phyloP scores from a whole-genome alignment of 1,139 yeast genomes.

The Suhomyces maxii region DNA sequence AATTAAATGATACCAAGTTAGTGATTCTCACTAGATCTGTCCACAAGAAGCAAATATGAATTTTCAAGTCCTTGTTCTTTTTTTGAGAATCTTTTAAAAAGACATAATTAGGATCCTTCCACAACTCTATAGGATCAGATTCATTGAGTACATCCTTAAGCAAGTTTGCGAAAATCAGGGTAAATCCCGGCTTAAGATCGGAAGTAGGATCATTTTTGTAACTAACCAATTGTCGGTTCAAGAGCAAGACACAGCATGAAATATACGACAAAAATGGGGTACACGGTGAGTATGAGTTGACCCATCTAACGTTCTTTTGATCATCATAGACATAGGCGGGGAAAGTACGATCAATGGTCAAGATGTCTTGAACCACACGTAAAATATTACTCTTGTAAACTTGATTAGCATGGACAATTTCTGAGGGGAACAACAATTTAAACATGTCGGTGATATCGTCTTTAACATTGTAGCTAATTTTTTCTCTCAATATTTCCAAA shows the following conservation, averaged over 20 bases:
- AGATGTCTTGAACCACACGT: slow-evolving; percentile 18
- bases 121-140: slow-evolving; percentile 25
- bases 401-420: slow-evolving; percentile 21
- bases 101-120: slow-evolving; percentile 40
- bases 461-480: slow-evolving; percentile 13
- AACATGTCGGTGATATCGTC: slow-evolving; percentile 19
- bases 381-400: slow-evolving; percentile 18
- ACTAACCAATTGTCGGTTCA: slow-evolving; percentile 24
- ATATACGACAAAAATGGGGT: slow-evolving; percentile 24
- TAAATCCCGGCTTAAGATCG: slow-evolving; percentile 20
- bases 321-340: background rate
- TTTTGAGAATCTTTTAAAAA: slow-evolving; percentile 18
- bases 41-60: slow-evolving; percentile 41
- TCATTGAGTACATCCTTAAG: slow-evolving; percentile 19
- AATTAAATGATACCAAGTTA: slow-evolving; percentile 33
- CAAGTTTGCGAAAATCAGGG: slow-evolving; percentile 19
- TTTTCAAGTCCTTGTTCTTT: slow-evolving; percentile 27
- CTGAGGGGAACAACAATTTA: slow-evolving; percentile 28
- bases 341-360: slow-evolving; percentile 9
- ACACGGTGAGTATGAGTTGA: background rate
- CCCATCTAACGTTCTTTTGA: background rate
- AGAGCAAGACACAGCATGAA: slow-evolving; percentile 24
- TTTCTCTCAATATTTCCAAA: slow-evolving; percentile 23
- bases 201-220: slow-evolving; percentile 14
- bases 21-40: slow-evolving; percentile 32